These are phyloP conservation scores for Tylopilus balloui DNA, from an alignment of 768 basidiomycete genomes.

Conservation along the genomic window DNA sequence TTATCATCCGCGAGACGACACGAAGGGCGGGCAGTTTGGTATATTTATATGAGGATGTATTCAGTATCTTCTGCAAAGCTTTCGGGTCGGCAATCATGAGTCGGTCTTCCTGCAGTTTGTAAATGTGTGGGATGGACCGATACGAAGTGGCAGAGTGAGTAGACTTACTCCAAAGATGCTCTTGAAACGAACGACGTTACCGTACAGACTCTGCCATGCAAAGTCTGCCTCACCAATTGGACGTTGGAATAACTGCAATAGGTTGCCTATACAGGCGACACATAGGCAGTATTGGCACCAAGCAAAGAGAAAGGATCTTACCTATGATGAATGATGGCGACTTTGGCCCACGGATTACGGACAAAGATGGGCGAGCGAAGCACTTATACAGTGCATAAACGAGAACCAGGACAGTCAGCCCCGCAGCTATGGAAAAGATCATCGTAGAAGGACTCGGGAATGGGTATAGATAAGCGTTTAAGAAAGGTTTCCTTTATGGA, in stretches of 20 bases:
- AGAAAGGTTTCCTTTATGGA: too few species aligned
- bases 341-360: conserved; percentile 13
- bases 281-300: conserved; percentile 9
- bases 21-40: conserved; percentile 29
- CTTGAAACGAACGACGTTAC: conserved; percentile 23
- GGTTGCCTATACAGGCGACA: conserved; percentile 17
- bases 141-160: too few species aligned
- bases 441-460: conserved; percentile 1
- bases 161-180: conserved; percentile 20
- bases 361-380: conserved; percentile 4
- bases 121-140: neutral
- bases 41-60: conserved; percentile 40
- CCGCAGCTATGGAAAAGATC: neutral
- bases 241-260: conserved; percentile 22
- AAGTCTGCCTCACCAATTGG: conserved; percentile 28
- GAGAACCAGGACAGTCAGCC: neutral
- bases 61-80: conserved; percentile 36
- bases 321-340: conserved; percentile 15
- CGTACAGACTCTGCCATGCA: conserved; percentile 28
- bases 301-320: neutral
- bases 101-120: conserved; percentile 36
- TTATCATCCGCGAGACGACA: conserved; percentile 2
- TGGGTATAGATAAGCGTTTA: too few species aligned
- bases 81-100: conserved; percentile 45
- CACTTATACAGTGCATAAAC: neutral